phyloP scores from a whole-genome alignment of 805 yeast genomes.

The Suhomyces sp. region DNA sequence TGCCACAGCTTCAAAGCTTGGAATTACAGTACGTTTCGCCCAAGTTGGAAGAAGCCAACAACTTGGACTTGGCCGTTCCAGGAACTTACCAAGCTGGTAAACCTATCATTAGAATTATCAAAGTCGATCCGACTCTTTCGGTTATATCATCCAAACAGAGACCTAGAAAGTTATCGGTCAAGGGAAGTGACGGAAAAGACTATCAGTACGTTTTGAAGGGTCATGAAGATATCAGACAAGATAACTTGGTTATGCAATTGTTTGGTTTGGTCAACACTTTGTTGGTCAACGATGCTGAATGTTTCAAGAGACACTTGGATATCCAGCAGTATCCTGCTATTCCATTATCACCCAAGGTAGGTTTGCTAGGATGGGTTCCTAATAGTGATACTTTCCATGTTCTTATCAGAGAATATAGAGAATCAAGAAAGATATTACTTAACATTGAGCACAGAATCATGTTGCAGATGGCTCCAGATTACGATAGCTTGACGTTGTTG shows the following conservation, averaged over 20 bases:
- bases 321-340: conserved; percentile 91
- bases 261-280: conserved; percentile 93
- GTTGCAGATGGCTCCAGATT: conserved; percentile 98
- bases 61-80: conserved; percentile 86
- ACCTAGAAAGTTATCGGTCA: conserved; percentile 77
- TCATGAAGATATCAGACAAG: conserved; percentile 97
- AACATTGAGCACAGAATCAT: conserved; percentile 94
- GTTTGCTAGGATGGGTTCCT: conserved; percentile 95
- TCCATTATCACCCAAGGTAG: conserved; percentile 96
- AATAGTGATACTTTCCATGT: conserved; percentile 96
- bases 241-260: conserved; percentile 94
- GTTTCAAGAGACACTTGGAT: conserved; percentile 92
- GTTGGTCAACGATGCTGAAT: conserved; percentile 85
- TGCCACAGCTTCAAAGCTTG: conserved; percentile 80
- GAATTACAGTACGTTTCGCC: conserved; percentile 96
- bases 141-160: conserved; percentile 95
- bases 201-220: conserved; percentile 85
- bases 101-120: conserved; percentile 66
- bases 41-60: conserved; percentile 68
- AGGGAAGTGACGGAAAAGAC: conserved; percentile 90
- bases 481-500: conserved; percentile 80
- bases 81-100: conserved; percentile 89
- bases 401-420: conserved; percentile 87
- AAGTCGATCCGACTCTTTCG: conserved; percentile 77
- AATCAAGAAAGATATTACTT: conserved; percentile 79